Conservation (phyloP, 2,329 filamentous ascomycete species). For the Cladosporium colombiae region DNA sequence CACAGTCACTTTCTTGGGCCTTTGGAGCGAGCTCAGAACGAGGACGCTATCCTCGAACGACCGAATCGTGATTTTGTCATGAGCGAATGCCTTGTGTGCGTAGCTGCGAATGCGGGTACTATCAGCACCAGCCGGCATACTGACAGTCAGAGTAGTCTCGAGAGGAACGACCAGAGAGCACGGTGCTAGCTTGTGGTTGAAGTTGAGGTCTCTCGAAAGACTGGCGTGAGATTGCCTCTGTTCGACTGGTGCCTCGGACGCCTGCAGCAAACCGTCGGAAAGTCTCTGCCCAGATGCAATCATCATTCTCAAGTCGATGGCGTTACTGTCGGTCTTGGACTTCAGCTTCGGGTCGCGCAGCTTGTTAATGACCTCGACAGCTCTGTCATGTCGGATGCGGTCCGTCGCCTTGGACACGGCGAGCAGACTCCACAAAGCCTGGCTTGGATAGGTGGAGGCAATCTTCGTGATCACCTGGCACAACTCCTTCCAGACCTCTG, state of each 20-base stretch:
- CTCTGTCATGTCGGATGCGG: slow-evolving; percentile 63
- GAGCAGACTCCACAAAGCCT: slow-evolving; percentile 87
- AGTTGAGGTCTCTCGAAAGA: slow-evolving; percentile 74
- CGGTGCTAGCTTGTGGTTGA: slow-evolving; percentile 80
- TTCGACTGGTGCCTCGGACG: slow-evolving; percentile 79
- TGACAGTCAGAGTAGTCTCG: slow-evolving; percentile 79
- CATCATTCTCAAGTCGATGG: slow-evolving; percentile 67
- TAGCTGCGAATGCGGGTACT: slow-evolving; percentile 61
- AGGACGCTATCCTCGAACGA: slow-evolving; percentile 84
- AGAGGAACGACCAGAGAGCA: slow-evolving; percentile 86
- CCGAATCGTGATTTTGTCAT: slow-evolving; percentile 80
- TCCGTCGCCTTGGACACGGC: slow-evolving; percentile 82
- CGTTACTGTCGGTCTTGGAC: slow-evolving; percentile 55
- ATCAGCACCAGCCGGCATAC: slow-evolving; percentile 71
- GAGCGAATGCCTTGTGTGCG: slow-evolving; percentile 78
- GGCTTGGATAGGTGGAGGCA: slow-evolving; percentile 82
- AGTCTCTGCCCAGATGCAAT: slow-evolving; percentile 79
- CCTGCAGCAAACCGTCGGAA: slow-evolving; percentile 75
- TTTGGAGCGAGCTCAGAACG: slow-evolving; percentile 86
- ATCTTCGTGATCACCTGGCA: slow-evolving; percentile 81
- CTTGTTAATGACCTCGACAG: slow-evolving; percentile 40
- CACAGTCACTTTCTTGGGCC: slow-evolving; percentile 85
- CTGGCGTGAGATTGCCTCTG: slow-evolving; percentile 71
- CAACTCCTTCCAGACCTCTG: slow-evolving; percentile 73
- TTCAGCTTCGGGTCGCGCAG: slow-evolving; percentile 55